Evolutionary conservation across 495 filamentous ascomycete species (phyloP).

Genomic region (Lichina pygmaea): DNA sequence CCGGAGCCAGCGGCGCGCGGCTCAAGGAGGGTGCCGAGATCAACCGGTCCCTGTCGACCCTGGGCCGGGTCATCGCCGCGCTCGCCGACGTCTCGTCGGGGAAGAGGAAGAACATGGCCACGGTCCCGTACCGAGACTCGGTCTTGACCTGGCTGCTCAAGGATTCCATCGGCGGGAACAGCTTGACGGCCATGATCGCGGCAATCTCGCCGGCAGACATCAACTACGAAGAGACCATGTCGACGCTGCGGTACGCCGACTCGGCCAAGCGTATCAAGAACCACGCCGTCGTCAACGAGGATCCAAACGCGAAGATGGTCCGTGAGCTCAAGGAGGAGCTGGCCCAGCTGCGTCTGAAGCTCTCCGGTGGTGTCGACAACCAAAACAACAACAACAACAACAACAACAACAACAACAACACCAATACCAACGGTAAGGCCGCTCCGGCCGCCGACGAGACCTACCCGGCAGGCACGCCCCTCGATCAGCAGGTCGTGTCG

Average conservation of each 20-base stretch:
- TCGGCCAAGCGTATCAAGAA: slow-evolving; percentile 99
- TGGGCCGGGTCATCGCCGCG: slow-evolving; percentile 94
- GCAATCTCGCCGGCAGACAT: slow-evolving; percentile 97
- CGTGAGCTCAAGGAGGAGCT: slow-evolving; percentile 92
- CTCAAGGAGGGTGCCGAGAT: slow-evolving; percentile 98
- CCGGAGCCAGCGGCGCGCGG: slow-evolving; percentile 82
- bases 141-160: slow-evolving; percentile 93
- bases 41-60: slow-evolving; percentile 84
- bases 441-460: slow-evolving; percentile 26
- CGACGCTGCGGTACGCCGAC: slow-evolving; percentile 88
- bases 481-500: slow-evolving; percentile 89
- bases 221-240: slow-evolving; percentile 94
- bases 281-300: slow-evolving; percentile 96
- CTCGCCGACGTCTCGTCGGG: slow-evolving; percentile 72
- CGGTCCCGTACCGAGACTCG: slow-evolving; percentile 94
- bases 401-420: too few relatives aligned
- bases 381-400: too few relatives aligned
- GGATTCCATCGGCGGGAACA: slow-evolving; percentile 93
- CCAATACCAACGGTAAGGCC: too few relatives aligned
- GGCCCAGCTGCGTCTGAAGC: slow-evolving; percentile 59
- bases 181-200: slow-evolving; percentile 98
- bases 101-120: slow-evolving; percentile 58
- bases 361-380: slow-evolving; percentile 33
- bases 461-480: slow-evolving; percentile 71
- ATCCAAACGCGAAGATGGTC: slow-evolving; percentile 97